phyloP scores from a whole-genome alignment of 192 early-diverging fungal genomes.

The Entophlyctis luteolus region DNA sequence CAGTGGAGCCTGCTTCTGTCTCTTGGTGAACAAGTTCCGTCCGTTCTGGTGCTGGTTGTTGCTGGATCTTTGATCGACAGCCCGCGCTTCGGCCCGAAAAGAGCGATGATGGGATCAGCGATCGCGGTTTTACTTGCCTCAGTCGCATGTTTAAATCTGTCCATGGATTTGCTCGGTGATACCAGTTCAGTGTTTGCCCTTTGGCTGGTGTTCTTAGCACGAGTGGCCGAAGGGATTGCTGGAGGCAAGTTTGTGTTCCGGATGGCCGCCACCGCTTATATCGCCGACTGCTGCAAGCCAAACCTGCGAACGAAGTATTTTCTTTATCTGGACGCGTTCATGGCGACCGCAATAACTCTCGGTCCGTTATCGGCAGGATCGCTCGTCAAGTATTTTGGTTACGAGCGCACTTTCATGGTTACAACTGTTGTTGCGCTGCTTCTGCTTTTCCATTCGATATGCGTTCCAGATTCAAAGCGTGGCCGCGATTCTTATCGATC shows the following conservation, averaged over 20 bases:
- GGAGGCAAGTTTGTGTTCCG: background rate
- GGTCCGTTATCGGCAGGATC: slow-evolving; percentile 7
- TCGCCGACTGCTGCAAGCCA: background rate
- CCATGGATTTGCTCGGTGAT: too few species aligned
- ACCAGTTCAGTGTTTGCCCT: background rate
- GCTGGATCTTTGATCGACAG: slow-evolving; percentile 7
- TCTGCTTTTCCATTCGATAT: slow-evolving; percentile 3
- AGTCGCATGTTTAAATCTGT: background rate
- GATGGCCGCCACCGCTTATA: slow-evolving; percentile 2
- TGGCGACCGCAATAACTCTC: background rate
- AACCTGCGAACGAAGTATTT: background rate
- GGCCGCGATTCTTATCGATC: too few species aligned
- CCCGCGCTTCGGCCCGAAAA: background rate
- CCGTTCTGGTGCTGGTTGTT: background rate
- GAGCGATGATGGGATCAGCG: background rate
- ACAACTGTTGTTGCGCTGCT: background rate
- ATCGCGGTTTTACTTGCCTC: background rate
- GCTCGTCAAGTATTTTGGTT: background rate
- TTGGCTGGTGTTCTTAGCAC: background rate
- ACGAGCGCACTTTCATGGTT: background rate
- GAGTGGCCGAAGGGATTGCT: background rate
- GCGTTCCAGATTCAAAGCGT: background rate
- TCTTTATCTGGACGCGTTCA: slow-evolving; percentile 2
- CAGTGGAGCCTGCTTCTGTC: background rate
- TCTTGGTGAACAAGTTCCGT: background rate